A percentile compares a stretch with the other conserved stretches of the same genome.
Conservation (phyloP, 1,284 basidiomycete genomes). For the Inonotus hispidus region DNA sequence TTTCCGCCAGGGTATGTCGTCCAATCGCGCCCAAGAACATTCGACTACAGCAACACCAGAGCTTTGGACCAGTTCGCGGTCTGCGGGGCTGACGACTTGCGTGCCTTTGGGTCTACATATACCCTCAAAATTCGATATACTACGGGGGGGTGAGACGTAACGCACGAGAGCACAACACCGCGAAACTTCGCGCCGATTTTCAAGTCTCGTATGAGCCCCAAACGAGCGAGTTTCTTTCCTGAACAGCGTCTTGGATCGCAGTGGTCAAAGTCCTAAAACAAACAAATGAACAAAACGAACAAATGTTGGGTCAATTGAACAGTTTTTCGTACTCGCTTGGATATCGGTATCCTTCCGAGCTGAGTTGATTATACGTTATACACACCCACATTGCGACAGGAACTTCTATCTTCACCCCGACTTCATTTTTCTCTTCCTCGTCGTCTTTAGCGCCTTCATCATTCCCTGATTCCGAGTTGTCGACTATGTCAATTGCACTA, state of each 20-base stretch:
- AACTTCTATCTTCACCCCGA: constrained; percentile 43
- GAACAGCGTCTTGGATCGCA: constrained; percentile 95
- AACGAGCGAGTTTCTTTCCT: constrained; percentile 87
- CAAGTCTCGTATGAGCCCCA: constrained; percentile 82
- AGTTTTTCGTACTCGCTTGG: too few relatives aligned
- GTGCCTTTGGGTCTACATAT: constrained; percentile 79
- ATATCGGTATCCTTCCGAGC: background rate
- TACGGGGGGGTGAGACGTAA: too few relatives aligned
- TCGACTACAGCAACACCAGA: constrained; percentile 92
- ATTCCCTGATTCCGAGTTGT: constrained; percentile 27
- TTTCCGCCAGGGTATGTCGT: constrained; percentile 92
- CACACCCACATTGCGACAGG: constrained; percentile 88
- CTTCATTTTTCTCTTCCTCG: constrained; percentile 33
- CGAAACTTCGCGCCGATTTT: constrained; percentile 84
- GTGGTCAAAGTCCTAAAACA: constrained; percentile 85
- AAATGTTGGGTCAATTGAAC: background rate
- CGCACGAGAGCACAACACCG: constrained; percentile 91
- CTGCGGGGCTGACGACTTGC: constrained; percentile 76
- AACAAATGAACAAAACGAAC: background rate
- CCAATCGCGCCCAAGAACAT: constrained; percentile 93
- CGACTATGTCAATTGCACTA: constrained; percentile 42
- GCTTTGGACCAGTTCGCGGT: constrained; percentile 74
- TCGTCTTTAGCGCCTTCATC: too few relatives aligned
- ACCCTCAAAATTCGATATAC: background rate
- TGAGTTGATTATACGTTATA: too few relatives aligned